Conservation (phyloP, 2,329 filamentous ascomycete species). For the Sporothrix variecibatus region DNA sequence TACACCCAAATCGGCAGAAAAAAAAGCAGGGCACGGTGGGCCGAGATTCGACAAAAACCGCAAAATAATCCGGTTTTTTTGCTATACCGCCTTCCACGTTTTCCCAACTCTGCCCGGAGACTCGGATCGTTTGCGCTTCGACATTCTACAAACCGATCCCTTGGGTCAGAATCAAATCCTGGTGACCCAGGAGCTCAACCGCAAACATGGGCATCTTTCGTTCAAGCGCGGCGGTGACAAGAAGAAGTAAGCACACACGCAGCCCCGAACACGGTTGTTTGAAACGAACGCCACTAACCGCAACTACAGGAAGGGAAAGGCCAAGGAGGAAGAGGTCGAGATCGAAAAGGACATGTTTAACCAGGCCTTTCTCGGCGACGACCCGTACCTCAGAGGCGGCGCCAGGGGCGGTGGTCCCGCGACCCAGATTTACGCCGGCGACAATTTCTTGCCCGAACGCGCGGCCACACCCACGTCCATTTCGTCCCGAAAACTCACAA, state of each 20-base stretch:
- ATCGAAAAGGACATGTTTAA: slow-evolving; percentile 39
- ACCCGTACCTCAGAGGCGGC: slow-evolving; percentile 40
- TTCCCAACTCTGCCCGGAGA: not conserved
- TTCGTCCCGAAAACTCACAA: not conserved
- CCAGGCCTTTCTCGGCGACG: slow-evolving; percentile 39
- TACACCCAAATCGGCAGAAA: not conserved
- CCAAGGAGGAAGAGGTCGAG: slow-evolving; percentile 24
- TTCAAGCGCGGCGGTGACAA: slow-evolving; percentile 58
- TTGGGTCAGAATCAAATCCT: not conserved
- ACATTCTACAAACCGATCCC: not conserved
- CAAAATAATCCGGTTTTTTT: not conserved
- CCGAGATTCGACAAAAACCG: not conserved
- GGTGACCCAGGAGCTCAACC: not conserved
- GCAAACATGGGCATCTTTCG: slow-evolving; percentile 59
- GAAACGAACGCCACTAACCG: not conserved
- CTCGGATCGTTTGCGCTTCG: not conserved
- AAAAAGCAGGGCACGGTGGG: slow-evolving; percentile 4
- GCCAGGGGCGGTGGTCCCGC: slow-evolving; percentile 28
- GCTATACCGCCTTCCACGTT: not conserved
- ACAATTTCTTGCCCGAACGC: slow-evolving; percentile 36
- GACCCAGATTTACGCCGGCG: slow-evolving; percentile 22
- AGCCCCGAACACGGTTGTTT: too few relatives aligned
- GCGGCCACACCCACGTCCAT: slow-evolving; percentile 38
- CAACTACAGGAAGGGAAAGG: slow-evolving; percentile 36
- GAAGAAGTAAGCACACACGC: slow-evolving; percentile 55